A percentile compares a stretch with the other conserved stretches of the same genome.
phyloP scores from a whole-genome alignment of 2,329 filamentous ascomycete genomes.

The Sclerotinia subarctica region DNA sequence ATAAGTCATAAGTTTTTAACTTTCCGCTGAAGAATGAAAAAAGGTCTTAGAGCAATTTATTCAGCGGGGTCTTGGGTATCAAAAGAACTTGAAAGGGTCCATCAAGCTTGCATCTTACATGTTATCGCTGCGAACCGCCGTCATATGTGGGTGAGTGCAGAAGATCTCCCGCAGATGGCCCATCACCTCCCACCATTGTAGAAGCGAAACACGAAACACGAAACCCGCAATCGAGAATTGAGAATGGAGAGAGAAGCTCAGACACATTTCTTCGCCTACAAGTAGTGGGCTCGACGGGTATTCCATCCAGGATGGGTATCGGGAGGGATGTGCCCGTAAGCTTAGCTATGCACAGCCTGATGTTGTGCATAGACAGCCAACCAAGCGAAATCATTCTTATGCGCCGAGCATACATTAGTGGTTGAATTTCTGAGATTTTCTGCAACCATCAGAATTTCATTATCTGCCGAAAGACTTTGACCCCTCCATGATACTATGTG shows the following conservation, averaged over 20 bases:
- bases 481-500: not conserved
- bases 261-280: slow-evolving; percentile 12
- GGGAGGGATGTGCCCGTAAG: slow-evolving; percentile 5
- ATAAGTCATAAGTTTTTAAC: not conserved
- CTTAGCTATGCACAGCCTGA: slow-evolving; percentile 19
- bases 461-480: slow-evolving; percentile 1
- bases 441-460: not conserved
- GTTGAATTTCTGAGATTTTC: not conserved
- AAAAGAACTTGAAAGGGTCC: not conserved
- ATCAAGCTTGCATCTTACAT: not conserved
- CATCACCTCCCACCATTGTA: not conserved
- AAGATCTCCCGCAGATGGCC: slow-evolving; percentile 18
- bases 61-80: not conserved
- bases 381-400: not conserved
- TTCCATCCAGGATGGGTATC: slow-evolving; percentile 3
- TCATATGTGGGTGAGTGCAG: slow-evolving; percentile 17
- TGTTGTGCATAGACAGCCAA: slow-evolving; percentile 16
- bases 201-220: not conserved
- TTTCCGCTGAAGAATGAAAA: slow-evolving; percentile 1
- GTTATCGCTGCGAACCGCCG: not conserved
- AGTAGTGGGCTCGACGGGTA: slow-evolving; percentile 11
- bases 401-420: slow-evolving; percentile 4
- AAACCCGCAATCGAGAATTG: not conserved
- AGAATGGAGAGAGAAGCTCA: not conserved
- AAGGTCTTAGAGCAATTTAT: not conserved